Evolutionary conservation across 441 rosid species (phyloP).

Genomic region (Populus hybrid): DNA sequence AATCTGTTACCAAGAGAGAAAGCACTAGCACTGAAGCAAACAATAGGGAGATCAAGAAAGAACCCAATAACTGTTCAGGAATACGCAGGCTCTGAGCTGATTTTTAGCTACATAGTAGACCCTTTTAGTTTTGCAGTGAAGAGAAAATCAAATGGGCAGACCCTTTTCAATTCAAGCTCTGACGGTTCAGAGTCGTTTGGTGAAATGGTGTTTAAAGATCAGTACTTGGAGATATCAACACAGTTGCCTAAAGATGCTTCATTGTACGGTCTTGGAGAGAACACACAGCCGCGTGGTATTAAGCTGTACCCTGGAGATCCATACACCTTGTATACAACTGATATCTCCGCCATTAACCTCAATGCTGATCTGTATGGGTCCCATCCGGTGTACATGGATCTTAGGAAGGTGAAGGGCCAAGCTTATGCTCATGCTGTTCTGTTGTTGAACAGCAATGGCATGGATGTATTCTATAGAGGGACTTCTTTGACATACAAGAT

Average conservation of each 20-base stretch:
- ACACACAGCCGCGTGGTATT: constrained; percentile 90
- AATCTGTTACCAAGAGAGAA: constrained; percentile 68
- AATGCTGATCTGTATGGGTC: constrained; percentile 88
- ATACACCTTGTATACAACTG: constrained; percentile 81
- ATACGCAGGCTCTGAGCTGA: constrained; percentile 56
- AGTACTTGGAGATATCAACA: constrained; percentile 92
- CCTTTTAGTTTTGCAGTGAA: constrained; percentile 87
- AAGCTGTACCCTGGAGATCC: constrained; percentile 84
- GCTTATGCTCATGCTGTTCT: constrained; percentile 73
- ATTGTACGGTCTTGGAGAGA: constrained; percentile 88
- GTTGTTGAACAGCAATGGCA: constrained; percentile 86
- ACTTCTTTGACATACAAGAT: constrained; percentile 81
- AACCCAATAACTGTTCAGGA: constrained; percentile 47
- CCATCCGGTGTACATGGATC: constrained; percentile 96
- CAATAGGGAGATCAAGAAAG: constrained; percentile 51
- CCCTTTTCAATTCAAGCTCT: constrained; percentile 76
- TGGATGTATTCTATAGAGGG: constrained; percentile 91
- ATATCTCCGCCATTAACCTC: constrained; percentile 75
- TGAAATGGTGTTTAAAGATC: constrained; percentile 82
- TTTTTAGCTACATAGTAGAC: constrained; percentile 61
- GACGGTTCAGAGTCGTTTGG: constrained; percentile 45
- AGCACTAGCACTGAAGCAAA: constrained; percentile 49
- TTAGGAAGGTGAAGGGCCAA: constrained; percentile 64
- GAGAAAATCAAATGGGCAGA: constrained; percentile 70
- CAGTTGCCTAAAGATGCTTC: constrained; percentile 72